Percentiles rank a stretch among this genome's conserved stretches.
phyloP scores from a whole-genome alignment of 2,329 filamentous ascomycete genomes.

The Mycosphaerella arachidis region DNA sequence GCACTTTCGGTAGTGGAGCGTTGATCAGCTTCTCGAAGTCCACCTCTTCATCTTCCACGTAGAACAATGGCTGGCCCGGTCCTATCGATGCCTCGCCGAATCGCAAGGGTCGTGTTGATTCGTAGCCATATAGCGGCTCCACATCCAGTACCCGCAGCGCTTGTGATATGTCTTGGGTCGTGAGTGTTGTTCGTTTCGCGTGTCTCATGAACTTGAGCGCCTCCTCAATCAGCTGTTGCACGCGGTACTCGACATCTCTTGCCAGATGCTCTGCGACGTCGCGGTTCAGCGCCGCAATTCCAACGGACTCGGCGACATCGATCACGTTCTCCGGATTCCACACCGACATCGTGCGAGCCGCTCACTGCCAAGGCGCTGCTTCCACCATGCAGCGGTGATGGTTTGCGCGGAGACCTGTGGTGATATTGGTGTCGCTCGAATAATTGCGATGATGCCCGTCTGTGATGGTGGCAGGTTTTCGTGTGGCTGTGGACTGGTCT shows the following conservation, averaged over 20 bases:
- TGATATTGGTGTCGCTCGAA: not conserved
- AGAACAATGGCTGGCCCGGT: conserved; percentile 89
- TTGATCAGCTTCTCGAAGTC: conserved; percentile 99
- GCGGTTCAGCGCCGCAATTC: conserved; percentile 73
- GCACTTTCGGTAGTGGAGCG: conserved; percentile 88
- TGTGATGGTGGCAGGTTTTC: too few relatives aligned
- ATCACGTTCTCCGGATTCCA: conserved; percentile 97
- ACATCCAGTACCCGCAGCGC: conserved; percentile 84
- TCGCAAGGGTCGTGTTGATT: conserved; percentile 79
- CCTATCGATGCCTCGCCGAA: conserved; percentile 94
- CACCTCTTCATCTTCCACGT: conserved; percentile 96
- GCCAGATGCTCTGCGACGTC: conserved; percentile 83
- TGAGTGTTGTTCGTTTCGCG: conserved; percentile 77
- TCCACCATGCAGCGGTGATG: not conserved
- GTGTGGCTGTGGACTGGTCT: too few relatives aligned
- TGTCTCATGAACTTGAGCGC: conserved; percentile 95
- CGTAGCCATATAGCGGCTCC: conserved; percentile 94
- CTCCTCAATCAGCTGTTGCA: conserved; percentile 90
- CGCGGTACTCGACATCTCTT: conserved; percentile 91
- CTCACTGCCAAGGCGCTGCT: not conserved
- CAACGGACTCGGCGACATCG: conserved; percentile 94
- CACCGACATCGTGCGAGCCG: conserved; percentile 48
- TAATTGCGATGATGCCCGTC: too few relatives aligned
- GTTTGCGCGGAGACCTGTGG: not conserved
- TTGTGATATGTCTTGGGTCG: conserved; percentile 82